phyloP scores from a whole-genome alignment of 2,329 filamentous ascomycete genomes.

The Venturia aucupariae region DNA sequence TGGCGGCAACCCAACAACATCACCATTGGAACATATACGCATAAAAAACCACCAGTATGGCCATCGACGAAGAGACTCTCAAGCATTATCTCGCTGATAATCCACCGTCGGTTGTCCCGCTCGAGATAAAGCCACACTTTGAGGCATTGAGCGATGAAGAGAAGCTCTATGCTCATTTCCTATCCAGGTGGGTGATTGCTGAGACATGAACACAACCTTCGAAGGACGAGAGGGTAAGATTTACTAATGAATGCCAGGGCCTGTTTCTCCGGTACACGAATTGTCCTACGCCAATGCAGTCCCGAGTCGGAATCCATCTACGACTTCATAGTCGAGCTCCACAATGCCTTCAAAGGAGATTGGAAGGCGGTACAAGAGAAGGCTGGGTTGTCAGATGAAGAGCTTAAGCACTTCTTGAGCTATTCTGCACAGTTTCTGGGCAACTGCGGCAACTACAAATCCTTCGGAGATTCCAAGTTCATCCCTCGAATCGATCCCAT shows the following conservation, averaged over 20 bases:
- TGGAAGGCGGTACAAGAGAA: slow-evolving; percentile 37
- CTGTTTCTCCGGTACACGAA: slow-evolving; percentile 39
- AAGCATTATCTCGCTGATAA: slow-evolving; percentile 82
- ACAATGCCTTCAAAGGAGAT: slow-evolving; percentile 39
- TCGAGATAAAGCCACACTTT: slow-evolving; percentile 91
- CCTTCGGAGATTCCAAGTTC: slow-evolving; percentile 43
- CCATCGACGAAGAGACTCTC: slow-evolving; percentile 36
- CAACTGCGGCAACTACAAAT: slow-evolving; percentile 47
- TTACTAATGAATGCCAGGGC: slow-evolving; percentile 24
- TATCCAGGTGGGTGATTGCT: slow-evolving; percentile 26
- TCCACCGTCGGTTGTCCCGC: slow-evolving; percentile 76
- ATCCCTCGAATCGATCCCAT: slow-evolving; percentile 36
- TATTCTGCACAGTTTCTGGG: slow-evolving; percentile 42
- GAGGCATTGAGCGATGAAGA: slow-evolving; percentile 64
- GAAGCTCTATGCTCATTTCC: slow-evolving; percentile 79
- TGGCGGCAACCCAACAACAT: not conserved
- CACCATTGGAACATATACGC: not conserved
- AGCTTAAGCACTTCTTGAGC: slow-evolving; percentile 31
- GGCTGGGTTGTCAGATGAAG: slow-evolving; percentile 32
- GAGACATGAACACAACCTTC: too few species aligned
- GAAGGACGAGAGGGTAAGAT: not conserved
- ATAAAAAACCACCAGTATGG: slow-evolving; percentile 4
- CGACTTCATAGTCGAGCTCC: slow-evolving; percentile 44
- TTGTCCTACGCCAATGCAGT: slow-evolving; percentile 45
- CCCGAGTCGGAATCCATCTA: slow-evolving; percentile 44